Percentiles rank a stretch among this genome's conserved stretches.
Evolutionary conservation across 768 basidiomycete genomes (phyloP).

Genomic region (Goffeauzyma gilvescens): DNA sequence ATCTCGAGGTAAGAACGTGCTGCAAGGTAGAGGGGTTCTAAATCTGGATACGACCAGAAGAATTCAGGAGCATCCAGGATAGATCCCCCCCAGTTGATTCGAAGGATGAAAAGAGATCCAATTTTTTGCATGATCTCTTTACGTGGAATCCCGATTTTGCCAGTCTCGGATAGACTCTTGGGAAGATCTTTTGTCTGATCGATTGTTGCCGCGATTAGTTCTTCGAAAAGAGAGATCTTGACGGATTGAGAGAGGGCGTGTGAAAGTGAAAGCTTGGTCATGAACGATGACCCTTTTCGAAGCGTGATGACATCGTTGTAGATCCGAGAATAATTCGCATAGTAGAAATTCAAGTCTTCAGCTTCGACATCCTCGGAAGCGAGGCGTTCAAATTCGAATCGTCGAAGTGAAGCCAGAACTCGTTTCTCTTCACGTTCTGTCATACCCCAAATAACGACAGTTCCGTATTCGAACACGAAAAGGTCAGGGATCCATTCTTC

Average conservation of each 20-base stretch:
- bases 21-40: conserved; percentile 85
- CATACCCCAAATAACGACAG: conserved; percentile 96
- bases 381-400: conserved; percentile 80
- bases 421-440: conserved; percentile 76
- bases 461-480: conserved; percentile 83
- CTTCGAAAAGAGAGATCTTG: conserved; percentile 93
- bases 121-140: conserved; percentile 95
- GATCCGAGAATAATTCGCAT: conserved; percentile 93
- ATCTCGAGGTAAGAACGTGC: conserved; percentile 87
- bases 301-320: conserved; percentile 93
- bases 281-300: conserved; percentile 82
- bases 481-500: conserved; percentile 43
- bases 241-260: conserved; percentile 91
- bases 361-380: conserved; percentile 74
- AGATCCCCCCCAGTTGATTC: conserved; percentile 88
- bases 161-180: conserved; percentile 77
- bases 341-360: conserved; percentile 94
- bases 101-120: conserved; percentile 75
- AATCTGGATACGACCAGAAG: conserved; percentile 89
- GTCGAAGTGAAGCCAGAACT: conserved; percentile 73
- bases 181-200: conserved; percentile 94
- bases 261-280: conserved; percentile 89
- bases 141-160: conserved; percentile 54
- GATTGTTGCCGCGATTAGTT: conserved; percentile 74
- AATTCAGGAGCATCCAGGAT: conserved; percentile 93